Conservation (phyloP, 805 yeast species). For the Myxozyma geophila region DNA sequence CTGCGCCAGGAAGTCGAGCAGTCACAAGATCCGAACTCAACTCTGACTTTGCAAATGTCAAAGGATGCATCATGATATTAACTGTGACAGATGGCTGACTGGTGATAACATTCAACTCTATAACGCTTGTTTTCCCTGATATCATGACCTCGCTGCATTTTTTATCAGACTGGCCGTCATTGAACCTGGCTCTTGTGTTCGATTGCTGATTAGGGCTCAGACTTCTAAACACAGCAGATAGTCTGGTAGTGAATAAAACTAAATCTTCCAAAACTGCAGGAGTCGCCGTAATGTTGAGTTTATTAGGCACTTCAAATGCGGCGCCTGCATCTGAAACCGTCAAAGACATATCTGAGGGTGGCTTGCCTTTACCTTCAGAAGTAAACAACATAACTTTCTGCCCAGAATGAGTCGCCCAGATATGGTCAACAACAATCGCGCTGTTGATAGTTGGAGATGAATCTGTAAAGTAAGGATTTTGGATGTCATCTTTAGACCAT, state of each 20-base stretch:
- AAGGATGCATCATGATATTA: conserved; percentile 4
- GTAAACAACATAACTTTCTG: conserved; percentile 16
- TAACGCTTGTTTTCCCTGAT: conserved; percentile 6
- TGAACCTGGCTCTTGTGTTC: neutral
- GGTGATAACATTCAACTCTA: conserved; percentile 4
- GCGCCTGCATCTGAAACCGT: neutral
- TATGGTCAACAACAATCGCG: conserved; percentile 13
- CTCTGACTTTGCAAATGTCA: neutral
- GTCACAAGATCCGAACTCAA: conserved; percentile 10
- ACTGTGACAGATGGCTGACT: neutral
- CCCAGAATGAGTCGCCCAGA: conserved; percentile 12
- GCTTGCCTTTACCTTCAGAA: neutral
- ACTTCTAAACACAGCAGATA: conserved; percentile 7
- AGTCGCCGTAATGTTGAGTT: conserved; percentile 12
- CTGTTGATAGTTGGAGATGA: conserved; percentile 16
- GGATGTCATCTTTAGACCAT: conserved; percentile 18
- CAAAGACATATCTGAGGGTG: conserved; percentile 21
- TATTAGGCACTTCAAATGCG: conserved; percentile 13
- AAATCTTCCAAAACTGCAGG: conserved; percentile 19
- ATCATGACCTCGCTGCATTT: neutral
- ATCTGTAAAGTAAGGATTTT: conserved; percentile 18
- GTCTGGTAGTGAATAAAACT: neutral
- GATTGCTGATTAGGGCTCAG: neutral
- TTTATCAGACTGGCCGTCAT: neutral
- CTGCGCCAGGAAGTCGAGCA: conserved; percentile 14